phyloP scores from a whole-genome alignment of 345 rosid species.

The Lepidium africanum region DNA sequence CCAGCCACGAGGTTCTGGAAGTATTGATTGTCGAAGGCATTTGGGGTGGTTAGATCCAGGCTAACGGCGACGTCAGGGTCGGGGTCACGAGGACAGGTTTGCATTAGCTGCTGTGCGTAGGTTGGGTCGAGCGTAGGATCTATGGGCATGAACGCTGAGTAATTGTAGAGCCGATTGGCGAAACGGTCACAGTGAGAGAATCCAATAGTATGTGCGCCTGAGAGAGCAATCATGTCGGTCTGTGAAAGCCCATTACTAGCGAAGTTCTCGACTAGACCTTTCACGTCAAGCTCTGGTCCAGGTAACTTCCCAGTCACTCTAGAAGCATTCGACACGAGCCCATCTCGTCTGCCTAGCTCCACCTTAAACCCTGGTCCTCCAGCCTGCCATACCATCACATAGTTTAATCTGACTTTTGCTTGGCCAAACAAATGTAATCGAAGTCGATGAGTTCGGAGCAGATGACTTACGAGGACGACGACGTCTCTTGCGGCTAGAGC shows the following conservation, averaged over 20 bases:
- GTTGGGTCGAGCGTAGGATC: constrained; percentile 59
- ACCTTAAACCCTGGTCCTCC: constrained; percentile 71
- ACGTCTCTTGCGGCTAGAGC: constrained; percentile 83
- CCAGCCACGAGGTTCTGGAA: constrained; percentile 64
- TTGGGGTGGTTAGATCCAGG: constrained; percentile 55
- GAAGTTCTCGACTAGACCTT: constrained; percentile 42
- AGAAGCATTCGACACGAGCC: constrained; percentile 58
- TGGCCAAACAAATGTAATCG: neutral
- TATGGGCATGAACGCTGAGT: constrained; percentile 40
- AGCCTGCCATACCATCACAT: constrained; percentile 33
- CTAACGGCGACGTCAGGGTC: constrained; percentile 46
- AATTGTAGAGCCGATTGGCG: constrained; percentile 53
- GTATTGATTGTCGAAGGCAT: constrained; percentile 54
- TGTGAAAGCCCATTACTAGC: constrained; percentile 46
- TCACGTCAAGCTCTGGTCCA: constrained; percentile 44
- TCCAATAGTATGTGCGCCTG: constrained; percentile 84
- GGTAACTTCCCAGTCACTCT: constrained; percentile 62
- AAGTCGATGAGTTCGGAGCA: neutral
- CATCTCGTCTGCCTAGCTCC: constrained; percentile 82
- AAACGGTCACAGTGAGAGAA: constrained; percentile 80
- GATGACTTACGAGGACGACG: constrained; percentile 50
- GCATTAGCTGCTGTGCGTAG: constrained; percentile 54
- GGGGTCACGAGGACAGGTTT: constrained; percentile 39
- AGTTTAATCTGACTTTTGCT: neutral
- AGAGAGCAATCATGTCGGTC: constrained; percentile 79